Conservation (phyloP, 345 rosid species). For the Nephelium lappaceum region DNA sequence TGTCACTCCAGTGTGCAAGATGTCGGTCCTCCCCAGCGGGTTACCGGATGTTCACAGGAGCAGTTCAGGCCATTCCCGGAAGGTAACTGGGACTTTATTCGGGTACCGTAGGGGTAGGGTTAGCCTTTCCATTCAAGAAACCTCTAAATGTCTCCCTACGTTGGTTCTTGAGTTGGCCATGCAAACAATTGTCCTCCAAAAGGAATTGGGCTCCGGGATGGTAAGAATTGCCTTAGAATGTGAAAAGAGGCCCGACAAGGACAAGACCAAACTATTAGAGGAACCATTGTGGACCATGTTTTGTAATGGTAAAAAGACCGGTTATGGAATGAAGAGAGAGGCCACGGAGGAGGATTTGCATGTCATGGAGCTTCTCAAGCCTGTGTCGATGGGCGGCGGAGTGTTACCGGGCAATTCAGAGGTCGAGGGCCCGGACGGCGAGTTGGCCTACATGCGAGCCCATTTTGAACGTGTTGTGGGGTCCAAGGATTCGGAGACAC, state of each 20-base stretch:
- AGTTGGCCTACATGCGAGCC: conserved; percentile 80
- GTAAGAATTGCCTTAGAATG: conserved; percentile 78
- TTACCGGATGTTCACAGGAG: conserved; percentile 44
- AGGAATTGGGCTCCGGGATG: conserved; percentile 69
- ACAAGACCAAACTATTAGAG: conserved; percentile 49
- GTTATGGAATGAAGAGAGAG: conserved; percentile 68
- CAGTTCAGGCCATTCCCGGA: conserved; percentile 24
- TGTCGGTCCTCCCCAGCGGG: conserved; percentile 46
- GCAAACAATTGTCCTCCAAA: conserved; percentile 61
- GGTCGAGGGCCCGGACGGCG: conserved; percentile 67
- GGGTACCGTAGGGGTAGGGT: conserved; percentile 78
- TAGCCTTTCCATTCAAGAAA: conserved; percentile 73
- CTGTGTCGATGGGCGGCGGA: conserved; percentile 91
- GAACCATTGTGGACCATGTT: conserved; percentile 86
- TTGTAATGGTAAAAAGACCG: conserved; percentile 77
- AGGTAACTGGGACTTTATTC: conserved; percentile 67
- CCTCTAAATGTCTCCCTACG: conserved; percentile 60
- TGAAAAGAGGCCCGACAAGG: conserved; percentile 62
- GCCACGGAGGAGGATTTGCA: conserved; percentile 68
- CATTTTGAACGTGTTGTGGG: conserved; percentile 78
- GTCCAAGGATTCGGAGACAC: conserved; percentile 80
- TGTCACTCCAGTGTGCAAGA: conserved; percentile 63
- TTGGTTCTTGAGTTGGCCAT: conserved; percentile 60
- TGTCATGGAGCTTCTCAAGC: conserved; percentile 75
- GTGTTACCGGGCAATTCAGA: conserved; percentile 71